Base-by-base conservation (phyloP, 129 eudicot genomes). In the Lonicera japonica region DNA sequence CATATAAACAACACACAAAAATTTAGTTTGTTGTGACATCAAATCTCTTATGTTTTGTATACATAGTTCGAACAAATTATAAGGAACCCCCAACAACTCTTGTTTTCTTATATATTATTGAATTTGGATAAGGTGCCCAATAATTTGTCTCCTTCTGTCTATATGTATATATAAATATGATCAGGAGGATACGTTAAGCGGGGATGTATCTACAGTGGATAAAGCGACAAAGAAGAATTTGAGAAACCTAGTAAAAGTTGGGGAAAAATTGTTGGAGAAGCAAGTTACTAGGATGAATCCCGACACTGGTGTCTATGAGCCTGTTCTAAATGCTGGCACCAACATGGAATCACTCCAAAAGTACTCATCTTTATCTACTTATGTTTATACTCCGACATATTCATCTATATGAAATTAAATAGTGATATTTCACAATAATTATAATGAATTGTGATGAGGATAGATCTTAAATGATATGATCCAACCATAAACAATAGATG, bases 111-210 rank as follows among this genome's bases (percentile, higher is more conserved):
- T 29, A 1, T 29, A 2, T 29, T 29, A 29, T 29, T 29, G 6
- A 29, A 29, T 2, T 29, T 29, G 36, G n/a, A n/a, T n/a, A n/a
- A n/a, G n/a, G 36, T 29, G 36, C 36, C 36, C n/a, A n/a, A n/a
- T n/a, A n/a, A n/a, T n/a, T n/a, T n/a, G n/a, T n/a, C n/a, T n/a
- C n/a, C n/a, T n/a, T n/a, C n/a, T n/a, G n/a, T n/a, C n/a, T n/a
- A n/a, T n/a, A n/a, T n/a, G n/a, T n/a, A 3, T 18, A 20, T 22
- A 46, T 8, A n/a, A 19, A 40, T 17, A 6, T 14, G 29, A 51
- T 22, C 73, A 87, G 95, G 87, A 87, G 10, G 87, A 78, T 56
- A 75, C 74, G 18, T 66, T 87, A 62, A 60, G 65, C 9, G 90
- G 90, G 22, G 71, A 61, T 21, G 56, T 68, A 55, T 53, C 73